Evolutionary conservation across 176 grass and related monocot species (phyloP), one percentile per base, ranked within the genome.

Genomic region (Panicum miliaceum): DNA sequence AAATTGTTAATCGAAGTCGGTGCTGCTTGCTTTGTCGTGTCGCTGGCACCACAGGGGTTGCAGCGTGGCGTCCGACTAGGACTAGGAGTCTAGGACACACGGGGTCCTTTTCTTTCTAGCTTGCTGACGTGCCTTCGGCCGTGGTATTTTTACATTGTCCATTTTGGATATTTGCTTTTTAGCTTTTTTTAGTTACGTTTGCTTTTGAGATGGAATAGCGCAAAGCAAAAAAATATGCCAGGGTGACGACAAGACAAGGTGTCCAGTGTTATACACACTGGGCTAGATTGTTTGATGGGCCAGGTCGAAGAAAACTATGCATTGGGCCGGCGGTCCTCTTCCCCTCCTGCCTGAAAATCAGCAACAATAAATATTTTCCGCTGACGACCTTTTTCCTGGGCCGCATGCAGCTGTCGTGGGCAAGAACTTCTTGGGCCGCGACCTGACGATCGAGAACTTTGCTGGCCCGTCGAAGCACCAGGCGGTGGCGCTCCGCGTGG

Each of bases 391-490:
- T 4, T 16, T 50, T 42, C 4, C 0, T 42, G 20, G 22, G 9
- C 20, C 38, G 32, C 14, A n/a, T n/a, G 64, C 94, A 97, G 94
- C 94, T 4, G 86, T 92, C 0, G 90, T 92, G 52, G 92, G 94
- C 26, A 62, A 65, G 22, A 93, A 89, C 25, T 97, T 97, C 45
- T 22, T 97, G 16, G 90, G 81, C 19, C 84, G 92, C 9, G 90
- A 94, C 73, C 77, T 97, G 22, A 97, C 94, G 4, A 85, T 94
- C 36, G 92, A 97, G 86, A 97, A 97, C 81, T 69, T 84, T 0
- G 94, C 94, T 0, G 94, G 94, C 0, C 81, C 92, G 3, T 86
- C 88, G 26, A 92, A 93, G 82, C 91, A 93, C 78, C 94, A 97
- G 64, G 94, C 94, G 22, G 94, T 97, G 72, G 94, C 94, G 46